Evolutionary conservation across 805 yeast genomes (phyloP), one percentile per base, ranked within the genome.

Genomic region (Cyberlindnera mississippiensis): DNA sequence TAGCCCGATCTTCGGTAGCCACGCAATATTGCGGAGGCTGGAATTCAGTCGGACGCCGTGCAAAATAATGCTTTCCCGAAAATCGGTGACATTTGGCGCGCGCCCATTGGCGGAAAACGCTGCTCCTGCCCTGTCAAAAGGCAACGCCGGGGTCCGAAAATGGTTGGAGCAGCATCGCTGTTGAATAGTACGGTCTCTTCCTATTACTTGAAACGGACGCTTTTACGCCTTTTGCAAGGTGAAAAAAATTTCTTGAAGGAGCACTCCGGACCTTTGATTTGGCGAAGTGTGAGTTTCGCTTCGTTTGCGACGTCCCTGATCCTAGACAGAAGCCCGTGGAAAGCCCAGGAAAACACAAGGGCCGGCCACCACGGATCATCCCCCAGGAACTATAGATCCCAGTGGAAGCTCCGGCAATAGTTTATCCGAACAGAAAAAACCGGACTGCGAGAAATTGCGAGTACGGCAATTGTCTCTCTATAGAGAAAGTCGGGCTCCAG

Each of bases 61-160:
- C 28, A 11, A n/a, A 3, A 34, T 13, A 11, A 16, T 3, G 28
- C 41, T 27, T 19, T 20, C 28, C 41, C 45, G 41, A 41, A 15
- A 26, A 33, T 41, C 45, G 45, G 45, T 41, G 45, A 41, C 40
- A 33, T 37, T 41, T 20, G 33, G 17, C 26, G 28, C 3, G 15
- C 27, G 7, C 12, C 33, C n/a, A 41, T 41, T 41, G 45, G 44
- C 34, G 38, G 35, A 33, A 19, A 14, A 4, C 20, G 14, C 37
- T 35, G 36, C 12, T 33, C 35, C 40, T 27, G 19, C 26, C 28
- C 40, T 41, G 44, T 41, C 40, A 41, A 35, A 12, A 7, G 12
- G 5, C 22, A 6, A 3, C 17, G 15, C 39, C 38, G 43, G 34
- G 14, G 26, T 38, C 43, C 35, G 26, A 20, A n/a, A 17, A 24